Evolutionary conservation across 2,329 filamentous ascomycete species (phyloP).

Genomic region (Aspergillus sp.): DNA sequence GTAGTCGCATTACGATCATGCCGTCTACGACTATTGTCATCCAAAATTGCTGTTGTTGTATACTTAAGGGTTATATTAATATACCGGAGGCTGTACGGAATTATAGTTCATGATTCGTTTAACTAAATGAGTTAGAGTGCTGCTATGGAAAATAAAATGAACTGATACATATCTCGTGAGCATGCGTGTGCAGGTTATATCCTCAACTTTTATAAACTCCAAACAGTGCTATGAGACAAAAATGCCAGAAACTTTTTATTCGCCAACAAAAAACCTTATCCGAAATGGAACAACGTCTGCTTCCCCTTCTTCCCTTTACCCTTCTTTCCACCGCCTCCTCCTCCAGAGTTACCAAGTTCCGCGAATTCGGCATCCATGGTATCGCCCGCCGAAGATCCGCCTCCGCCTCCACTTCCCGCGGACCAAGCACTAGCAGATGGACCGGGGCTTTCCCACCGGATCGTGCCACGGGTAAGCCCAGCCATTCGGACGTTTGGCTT

Average conservation of each 20-base stretch:
- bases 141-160: too few relatives aligned
- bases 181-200: too few relatives aligned
- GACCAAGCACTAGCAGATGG: slow-evolving; percentile 33
- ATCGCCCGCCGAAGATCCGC: slow-evolving; percentile 6
- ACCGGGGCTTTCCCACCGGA: slow-evolving; percentile 38
- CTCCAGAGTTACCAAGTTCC: slow-evolving; percentile 4
- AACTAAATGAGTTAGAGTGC: too few relatives aligned
- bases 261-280: slow-evolving; percentile 7
- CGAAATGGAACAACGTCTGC: slow-evolving; percentile 34
- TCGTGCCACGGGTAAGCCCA: slow-evolving; percentile 39
- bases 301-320: slow-evolving; percentile 36
- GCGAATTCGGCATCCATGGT: slow-evolving; percentile 9
- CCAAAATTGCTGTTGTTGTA: too few relatives aligned
- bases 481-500: slow-evolving; percentile 54
- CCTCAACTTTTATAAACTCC: not conserved
- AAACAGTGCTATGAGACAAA: not conserved
- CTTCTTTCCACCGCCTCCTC: slow-evolving; percentile 24
- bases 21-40: not conserved
- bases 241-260: not conserved
- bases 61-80: too few relatives aligned
- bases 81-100: too few relatives aligned
- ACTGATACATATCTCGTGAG: too few relatives aligned
- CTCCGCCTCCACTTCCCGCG: slow-evolving; percentile 10
- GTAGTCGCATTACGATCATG: not conserved
- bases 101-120: too few relatives aligned